Percentiles rank a stretch among this genome's conserved stretches.
Conservation (phyloP, 805 yeast species). For the Candida cerambycidarum region DNA sequence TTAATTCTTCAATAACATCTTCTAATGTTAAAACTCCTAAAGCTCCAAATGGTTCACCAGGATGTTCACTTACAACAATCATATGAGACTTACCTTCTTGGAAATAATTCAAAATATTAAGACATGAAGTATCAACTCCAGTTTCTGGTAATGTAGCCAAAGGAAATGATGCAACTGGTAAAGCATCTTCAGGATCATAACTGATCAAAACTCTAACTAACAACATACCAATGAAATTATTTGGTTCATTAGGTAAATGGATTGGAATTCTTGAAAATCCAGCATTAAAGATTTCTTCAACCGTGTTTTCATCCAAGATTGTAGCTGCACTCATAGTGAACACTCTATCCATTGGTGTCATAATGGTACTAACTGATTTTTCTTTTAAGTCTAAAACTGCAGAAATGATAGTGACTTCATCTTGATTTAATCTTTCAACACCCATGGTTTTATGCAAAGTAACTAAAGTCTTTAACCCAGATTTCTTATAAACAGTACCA, state of each 20-base stretch:
- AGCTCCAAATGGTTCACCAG: conserved; percentile 84
- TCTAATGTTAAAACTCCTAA: conserved; percentile 90
- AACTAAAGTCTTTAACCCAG: conserved; percentile 90
- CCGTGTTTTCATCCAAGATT: conserved; percentile 76
- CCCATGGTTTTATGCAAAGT: conserved; percentile 94
- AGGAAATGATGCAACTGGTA: conserved; percentile 91
- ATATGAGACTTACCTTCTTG: conserved; percentile 98
- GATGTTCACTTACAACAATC: conserved; percentile 86
- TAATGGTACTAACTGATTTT: conserved; percentile 78
- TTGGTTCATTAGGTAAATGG: conserved; percentile 84
- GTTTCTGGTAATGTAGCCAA: conserved; percentile 96
- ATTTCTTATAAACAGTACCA: conserved; percentile 90
- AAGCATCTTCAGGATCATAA: conserved; percentile 94
- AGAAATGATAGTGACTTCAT: conserved; percentile 92
- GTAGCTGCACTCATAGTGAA: conserved; percentile 85
- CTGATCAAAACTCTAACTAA: conserved; percentile 88
- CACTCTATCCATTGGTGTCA: conserved; percentile 93
- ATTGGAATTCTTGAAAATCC: conserved; percentile 96
- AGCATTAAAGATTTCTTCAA: conserved; percentile 86
- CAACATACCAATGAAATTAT: conserved; percentile 92
- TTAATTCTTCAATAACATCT: conserved; percentile 96
- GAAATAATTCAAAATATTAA: conserved; percentile 90
- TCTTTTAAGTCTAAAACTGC: conserved; percentile 94
- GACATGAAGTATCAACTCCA: conserved; percentile 84
- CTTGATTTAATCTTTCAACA: conserved; percentile 86